Conservation (phyloP, 441 rosid species). For the Capsella rubella region DNA sequence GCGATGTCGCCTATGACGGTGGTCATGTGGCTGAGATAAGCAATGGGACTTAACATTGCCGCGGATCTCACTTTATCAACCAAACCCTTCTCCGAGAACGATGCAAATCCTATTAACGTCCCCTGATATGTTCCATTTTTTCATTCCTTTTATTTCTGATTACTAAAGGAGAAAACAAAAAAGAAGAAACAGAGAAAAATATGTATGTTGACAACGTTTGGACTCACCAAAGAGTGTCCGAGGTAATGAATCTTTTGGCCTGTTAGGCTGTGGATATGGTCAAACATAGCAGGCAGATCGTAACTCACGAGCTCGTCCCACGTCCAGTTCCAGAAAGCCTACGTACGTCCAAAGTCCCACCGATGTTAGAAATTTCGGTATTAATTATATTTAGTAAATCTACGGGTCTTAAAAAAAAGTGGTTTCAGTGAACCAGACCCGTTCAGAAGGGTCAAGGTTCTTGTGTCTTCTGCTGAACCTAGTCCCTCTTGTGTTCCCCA, state of each 20-base stretch:
- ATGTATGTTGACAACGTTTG: slow-evolving; percentile 17
- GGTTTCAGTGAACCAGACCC: slow-evolving; percentile 43
- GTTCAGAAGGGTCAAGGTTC: slow-evolving; percentile 54
- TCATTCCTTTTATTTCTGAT: neutral
- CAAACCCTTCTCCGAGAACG: slow-evolving; percentile 74
- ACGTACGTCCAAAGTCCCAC: slow-evolving; percentile 16
- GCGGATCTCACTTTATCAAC: slow-evolving; percentile 70
- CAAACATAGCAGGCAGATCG: slow-evolving; percentile 83
- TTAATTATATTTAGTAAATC: neutral
- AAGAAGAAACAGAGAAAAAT: neutral
- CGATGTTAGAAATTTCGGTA: neutral
- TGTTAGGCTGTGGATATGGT: slow-evolving; percentile 58
- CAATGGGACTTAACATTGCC: slow-evolving; percentile 83
- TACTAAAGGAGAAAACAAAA: neutral
- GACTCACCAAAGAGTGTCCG: slow-evolving; percentile 85
- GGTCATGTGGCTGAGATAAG: slow-evolving; percentile 92
- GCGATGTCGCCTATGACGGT: slow-evolving; percentile 70
- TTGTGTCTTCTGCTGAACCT: slow-evolving; percentile 71
- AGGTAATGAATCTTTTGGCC: slow-evolving; percentile 82
- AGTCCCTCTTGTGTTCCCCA: slow-evolving; percentile 88
- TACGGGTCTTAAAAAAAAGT: neutral
- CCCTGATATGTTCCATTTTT: slow-evolving; percentile 55
- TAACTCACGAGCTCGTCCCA: slow-evolving; percentile 84
- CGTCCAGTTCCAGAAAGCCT: slow-evolving; percentile 92
- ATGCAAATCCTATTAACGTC: slow-evolving; percentile 76